Evolutionary conservation across 768 basidiomycete species (phyloP).

Genomic region (Boletus reticuloceps): DNA sequence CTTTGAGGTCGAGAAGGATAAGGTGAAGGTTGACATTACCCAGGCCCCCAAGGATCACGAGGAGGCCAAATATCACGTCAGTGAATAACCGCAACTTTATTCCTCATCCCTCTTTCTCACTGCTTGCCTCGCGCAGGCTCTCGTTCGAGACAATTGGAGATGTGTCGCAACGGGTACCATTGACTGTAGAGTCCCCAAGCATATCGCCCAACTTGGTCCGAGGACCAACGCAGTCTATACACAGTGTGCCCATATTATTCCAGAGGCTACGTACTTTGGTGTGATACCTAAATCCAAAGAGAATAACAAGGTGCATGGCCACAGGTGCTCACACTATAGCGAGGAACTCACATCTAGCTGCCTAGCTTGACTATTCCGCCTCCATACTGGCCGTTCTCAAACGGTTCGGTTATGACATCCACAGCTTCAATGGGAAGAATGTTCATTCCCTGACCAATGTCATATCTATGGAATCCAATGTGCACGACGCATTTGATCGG

Average conservation of each 20-base stretch:
- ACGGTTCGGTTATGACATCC: conserved; percentile 1
- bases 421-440: not conserved
- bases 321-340: not conserved
- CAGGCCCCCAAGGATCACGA: not conserved
- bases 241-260: conserved; percentile 2
- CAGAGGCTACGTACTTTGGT: conserved; percentile 1
- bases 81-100: not conserved
- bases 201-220: not conserved
- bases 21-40: not conserved
- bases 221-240: not conserved
- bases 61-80: conserved; percentile 3
- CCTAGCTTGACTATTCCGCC: conserved; percentile 2
- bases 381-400: conserved; percentile 3
- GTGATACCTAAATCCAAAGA: not conserved
- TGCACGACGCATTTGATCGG: conserved; percentile 1
- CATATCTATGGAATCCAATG: not conserved
- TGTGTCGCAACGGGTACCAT: conserved; percentile 31
- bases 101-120: not conserved
- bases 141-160: conserved; percentile 35
- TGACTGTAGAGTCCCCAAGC: conserved; percentile 7
- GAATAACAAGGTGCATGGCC: not conserved
- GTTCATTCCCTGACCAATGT: conserved; percentile 10
- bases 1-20: conserved; percentile 7
- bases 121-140: conserved; percentile 24
- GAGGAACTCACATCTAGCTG: not conserved